Evolutionary conservation across 495 filamentous ascomycete genomes (phyloP).

Genomic region (Aspergillus coremiiformis): DNA sequence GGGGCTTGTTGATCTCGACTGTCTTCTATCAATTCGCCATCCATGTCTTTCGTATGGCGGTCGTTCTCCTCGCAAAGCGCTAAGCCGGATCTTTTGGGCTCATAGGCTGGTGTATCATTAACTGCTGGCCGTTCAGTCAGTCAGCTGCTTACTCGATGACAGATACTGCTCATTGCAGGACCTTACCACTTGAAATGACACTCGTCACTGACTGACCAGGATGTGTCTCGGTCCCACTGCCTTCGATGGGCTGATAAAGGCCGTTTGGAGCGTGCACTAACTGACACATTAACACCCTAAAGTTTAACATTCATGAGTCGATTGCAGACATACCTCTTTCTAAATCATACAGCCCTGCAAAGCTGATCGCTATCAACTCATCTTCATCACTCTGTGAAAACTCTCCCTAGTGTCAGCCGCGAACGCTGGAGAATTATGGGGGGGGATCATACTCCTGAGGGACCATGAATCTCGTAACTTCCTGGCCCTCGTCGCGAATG

Average conservation of each 20-base stretch:
- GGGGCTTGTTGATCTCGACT: background rate
- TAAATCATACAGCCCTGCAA: conserved; percentile 26
- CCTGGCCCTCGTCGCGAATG: conserved; percentile 12
- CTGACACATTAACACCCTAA: background rate
- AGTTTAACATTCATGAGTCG: background rate
- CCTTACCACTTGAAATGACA: conserved; percentile 15
- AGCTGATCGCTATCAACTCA: conserved; percentile 26
- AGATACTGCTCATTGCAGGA: background rate
- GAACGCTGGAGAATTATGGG: too few relatives aligned
- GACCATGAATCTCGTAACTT: conserved; percentile 24
- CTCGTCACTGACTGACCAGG: conserved; percentile 8
- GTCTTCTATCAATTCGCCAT: conserved; percentile 7
- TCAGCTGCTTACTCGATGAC: background rate
- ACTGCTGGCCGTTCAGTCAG: background rate
- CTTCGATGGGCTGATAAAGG: conserved; percentile 16
- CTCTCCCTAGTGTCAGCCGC: conserved; percentile 12
- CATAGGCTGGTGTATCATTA: conserved; percentile 3
- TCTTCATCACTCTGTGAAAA: conserved; percentile 24
- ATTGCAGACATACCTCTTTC: conserved; percentile 17
- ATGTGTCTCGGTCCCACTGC: background rate
- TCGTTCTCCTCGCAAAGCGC: conserved; percentile 16
- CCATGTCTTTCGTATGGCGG: conserved; percentile 3
- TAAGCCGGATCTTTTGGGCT: conserved; percentile 1
- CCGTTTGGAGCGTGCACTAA: conserved; percentile 26
- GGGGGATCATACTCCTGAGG: conserved; percentile 16